phyloP scores from a whole-genome alignment of 2,329 filamentous ascomycete species.

The Aspergillus luchuensis region DNA sequence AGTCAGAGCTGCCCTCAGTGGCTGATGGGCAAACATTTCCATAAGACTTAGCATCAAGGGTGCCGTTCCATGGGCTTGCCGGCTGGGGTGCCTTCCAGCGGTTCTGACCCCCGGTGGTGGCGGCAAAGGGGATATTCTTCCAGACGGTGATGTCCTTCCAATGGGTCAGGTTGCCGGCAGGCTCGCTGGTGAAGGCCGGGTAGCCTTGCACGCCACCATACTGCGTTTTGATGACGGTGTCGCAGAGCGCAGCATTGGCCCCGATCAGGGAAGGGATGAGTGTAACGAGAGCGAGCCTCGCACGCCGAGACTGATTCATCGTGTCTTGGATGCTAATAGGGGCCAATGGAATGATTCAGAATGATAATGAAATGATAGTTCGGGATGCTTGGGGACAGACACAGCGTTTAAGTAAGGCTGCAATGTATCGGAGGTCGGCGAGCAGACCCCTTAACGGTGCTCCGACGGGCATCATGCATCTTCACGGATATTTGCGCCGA shows the following conservation, averaged over 20 bases:
- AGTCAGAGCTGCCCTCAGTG: not conserved
- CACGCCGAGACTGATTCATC: not conserved
- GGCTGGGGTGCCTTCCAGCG: conserved; percentile 29
- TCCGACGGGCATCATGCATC: not conserved
- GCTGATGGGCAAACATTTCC: conserved; percentile 24
- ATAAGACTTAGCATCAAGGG: conserved; percentile 20
- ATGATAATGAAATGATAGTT: not conserved
- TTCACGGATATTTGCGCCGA: not conserved
- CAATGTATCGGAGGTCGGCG: not conserved
- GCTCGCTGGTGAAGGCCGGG: conserved; percentile 26
- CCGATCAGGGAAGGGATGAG: not conserved
- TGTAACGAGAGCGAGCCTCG: not conserved
- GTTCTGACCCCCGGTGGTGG: conserved; percentile 29
- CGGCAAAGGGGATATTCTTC: conserved; percentile 28
- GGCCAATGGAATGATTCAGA: not conserved
- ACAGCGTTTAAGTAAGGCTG: not conserved
- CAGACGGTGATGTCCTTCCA: conserved; percentile 27
- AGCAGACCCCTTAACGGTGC: not conserved
- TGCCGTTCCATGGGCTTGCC: conserved; percentile 23
- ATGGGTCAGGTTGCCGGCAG: conserved; percentile 18
- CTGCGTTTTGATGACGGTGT: conserved; percentile 22
- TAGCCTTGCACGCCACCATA: conserved; percentile 24
- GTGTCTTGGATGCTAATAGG: not conserved
- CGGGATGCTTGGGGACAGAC: not conserved
- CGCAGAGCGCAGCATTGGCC: conserved; percentile 17